Evolutionary conservation across 129 eudicot species (phyloP).

Genomic region (Centrapalus pauciflorus): DNA sequence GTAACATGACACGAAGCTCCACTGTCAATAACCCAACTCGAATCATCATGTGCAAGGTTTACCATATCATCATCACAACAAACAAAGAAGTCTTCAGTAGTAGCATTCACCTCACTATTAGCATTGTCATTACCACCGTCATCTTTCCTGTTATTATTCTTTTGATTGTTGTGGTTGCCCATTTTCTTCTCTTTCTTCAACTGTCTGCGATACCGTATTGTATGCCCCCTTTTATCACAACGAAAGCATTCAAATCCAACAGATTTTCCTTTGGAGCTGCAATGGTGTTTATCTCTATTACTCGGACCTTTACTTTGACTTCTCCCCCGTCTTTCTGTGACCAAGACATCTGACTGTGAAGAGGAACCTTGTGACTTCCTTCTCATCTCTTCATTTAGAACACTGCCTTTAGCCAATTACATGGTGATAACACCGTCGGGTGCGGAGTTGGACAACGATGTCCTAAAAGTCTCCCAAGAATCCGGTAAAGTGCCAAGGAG

Average conservation of each 20-base stretch:
- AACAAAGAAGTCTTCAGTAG: not conserved
- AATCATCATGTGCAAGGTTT: not conserved
- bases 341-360: conserved; percentile 9
- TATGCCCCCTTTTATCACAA: not conserved
- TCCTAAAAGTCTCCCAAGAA: too few species aligned
- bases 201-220: not conserved
- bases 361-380: not conserved
- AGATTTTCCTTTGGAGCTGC: not conserved
- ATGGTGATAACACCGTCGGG: not conserved
- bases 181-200: not conserved
- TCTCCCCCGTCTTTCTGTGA: not conserved
- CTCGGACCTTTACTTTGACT: not conserved
- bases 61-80: not conserved
- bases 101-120: too few species aligned
- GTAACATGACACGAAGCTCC: not conserved
- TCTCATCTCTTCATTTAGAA: not conserved
- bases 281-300: not conserved
- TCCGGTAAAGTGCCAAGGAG: too few species aligned
- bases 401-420: not conserved
- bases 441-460: not conserved
- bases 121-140: not conserved
- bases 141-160: not conserved
- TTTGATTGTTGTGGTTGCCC: not conserved
- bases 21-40: not conserved
- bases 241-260: not conserved